A percentile compares a stretch with the other conserved stretches of the same genome.
These are phyloP conservation scores for Xylaria sp. DNA, from an alignment of 2,329 filamentous ascomycete genomes.

Conservation along the genomic window DNA sequence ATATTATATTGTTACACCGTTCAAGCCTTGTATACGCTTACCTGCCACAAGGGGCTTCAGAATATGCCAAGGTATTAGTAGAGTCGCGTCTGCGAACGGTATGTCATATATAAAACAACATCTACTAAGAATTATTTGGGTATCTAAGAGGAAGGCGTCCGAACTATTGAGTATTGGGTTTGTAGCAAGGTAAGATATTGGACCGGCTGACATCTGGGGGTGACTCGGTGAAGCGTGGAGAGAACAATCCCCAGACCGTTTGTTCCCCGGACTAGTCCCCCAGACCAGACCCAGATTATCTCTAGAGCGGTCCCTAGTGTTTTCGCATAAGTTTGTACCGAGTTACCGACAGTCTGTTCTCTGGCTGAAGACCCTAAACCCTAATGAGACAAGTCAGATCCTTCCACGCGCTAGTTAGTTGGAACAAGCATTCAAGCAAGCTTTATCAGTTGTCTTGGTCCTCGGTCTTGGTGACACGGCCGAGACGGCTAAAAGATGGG, in stretches of 20 bases:
- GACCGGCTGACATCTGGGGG: background rate
- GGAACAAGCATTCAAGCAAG: background rate
- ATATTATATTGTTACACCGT: background rate
- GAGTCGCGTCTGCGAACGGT: too few relatives aligned
- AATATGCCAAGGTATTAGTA: too few relatives aligned
- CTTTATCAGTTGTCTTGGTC: background rate
- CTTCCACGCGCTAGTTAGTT: background rate
- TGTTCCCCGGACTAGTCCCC: conserved; percentile 10
- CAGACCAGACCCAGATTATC: background rate
- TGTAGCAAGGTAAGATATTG: background rate
- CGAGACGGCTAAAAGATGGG: too few relatives aligned
- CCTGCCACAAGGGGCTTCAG: too few relatives aligned
- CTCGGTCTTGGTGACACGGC: too few relatives aligned
- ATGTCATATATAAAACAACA: background rate
- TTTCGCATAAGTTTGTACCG: conserved; percentile 19
- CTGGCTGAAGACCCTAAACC: background rate
- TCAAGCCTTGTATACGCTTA: too few relatives aligned
- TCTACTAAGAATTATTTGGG: background rate
- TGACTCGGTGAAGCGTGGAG: background rate
- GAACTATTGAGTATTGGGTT: background rate
- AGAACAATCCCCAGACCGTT: conserved; percentile 10
- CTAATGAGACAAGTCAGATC: conserved; percentile 1
- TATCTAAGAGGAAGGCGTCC: background rate
- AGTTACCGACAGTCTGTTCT: conserved; percentile 10
- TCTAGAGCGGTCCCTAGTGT: background rate